Base-by-base conservation (phyloP, 2,329 filamentous ascomycete species). In the Pseudocercospora fijiensis region DNA sequence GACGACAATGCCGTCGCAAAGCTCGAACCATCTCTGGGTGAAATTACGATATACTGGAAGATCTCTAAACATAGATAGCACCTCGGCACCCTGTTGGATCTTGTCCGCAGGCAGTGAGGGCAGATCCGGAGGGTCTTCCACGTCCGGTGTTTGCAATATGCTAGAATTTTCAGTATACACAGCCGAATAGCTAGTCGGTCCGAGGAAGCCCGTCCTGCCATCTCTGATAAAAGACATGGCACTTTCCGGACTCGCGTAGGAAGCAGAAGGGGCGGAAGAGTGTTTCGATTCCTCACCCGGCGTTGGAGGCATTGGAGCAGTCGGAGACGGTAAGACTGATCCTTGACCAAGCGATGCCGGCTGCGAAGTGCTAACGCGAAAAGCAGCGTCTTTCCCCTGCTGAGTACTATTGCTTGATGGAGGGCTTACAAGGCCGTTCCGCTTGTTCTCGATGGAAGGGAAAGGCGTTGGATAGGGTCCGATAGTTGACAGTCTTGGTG, bases 1-100 rank as follows among this genome's bases (percentile, higher is more conserved):
- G 69, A 67, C 70, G 60, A 66, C 75, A 65, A 67, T 72, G 55
- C 71, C 76, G 71, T 72, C 76, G 70, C 71, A 75, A 70, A 71
- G 58, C 52, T 74, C 74, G 37, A 73, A 73, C 69, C 69, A 75
- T 57, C 73, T 65, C 43, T 72, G 66, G 1, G 69, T 72, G 62
- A 76, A 72, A 22, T 64, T 69, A 24, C 71, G 65, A 60, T 72
- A 76, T 1, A 74, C 62, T 1, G 71, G 72, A 22, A 75, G 69
- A 57, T 76, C 74, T 28, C 72, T 68, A 8, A 76, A 66, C 52
- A 75, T 66, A 0, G 69, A 69, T 2, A 76, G 66, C 3, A 76
- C 69, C 41, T 76, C 73, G 1, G 74, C 74, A 8, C 74, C 74
- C 49, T 72, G 68, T 52, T 74, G 68, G 18, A 76, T 73, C 56